Evolutionary conservation across 2,329 filamentous ascomycete genomes (phyloP).

Genomic region (Chrysoporthe cubensis): DNA sequence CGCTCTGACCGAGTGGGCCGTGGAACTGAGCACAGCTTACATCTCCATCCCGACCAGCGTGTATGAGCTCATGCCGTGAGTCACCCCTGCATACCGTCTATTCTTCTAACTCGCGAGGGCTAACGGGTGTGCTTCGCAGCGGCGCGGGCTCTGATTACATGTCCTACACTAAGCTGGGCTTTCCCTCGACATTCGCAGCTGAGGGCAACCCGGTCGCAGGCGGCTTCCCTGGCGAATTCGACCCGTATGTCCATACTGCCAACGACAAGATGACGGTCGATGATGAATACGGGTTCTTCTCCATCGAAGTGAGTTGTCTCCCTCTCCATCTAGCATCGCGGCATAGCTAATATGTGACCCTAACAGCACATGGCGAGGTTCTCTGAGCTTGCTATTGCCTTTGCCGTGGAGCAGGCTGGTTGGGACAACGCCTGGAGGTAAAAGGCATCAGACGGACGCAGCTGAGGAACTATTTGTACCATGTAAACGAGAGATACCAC

Average conservation of each 20-base stretch:
- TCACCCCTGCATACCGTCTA: constrained; percentile 30
- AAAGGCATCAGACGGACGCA: neutral
- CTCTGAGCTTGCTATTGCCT: constrained; percentile 45
- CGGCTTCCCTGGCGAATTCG: constrained; percentile 40
- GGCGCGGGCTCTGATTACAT: constrained; percentile 47
- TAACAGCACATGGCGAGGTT: constrained; percentile 46
- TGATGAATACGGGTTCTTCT: constrained; percentile 44
- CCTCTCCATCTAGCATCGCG: neutral
- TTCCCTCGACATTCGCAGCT: constrained; percentile 43
- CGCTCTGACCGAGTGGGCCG: constrained; percentile 42
- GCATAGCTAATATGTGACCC: constrained; percentile 19
- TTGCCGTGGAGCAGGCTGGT: constrained; percentile 44
- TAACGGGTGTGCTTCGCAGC: constrained; percentile 28
- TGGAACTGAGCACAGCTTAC: constrained; percentile 42
- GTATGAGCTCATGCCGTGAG: constrained; percentile 36
- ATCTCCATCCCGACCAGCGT: constrained; percentile 41
- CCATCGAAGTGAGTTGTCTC: constrained; percentile 39
- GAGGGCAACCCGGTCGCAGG: constrained; percentile 42
- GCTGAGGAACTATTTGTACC: neutral
- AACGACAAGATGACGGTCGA: constrained; percentile 45
- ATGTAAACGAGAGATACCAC: neutral
- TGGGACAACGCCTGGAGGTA: constrained; percentile 46
- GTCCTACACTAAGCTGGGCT: constrained; percentile 45
- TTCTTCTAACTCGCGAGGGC: neutral
- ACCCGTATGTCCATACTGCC: constrained; percentile 43